Conservation (phyloP, 75 land plant species). For the Adiantum capillusveneris region DNA sequence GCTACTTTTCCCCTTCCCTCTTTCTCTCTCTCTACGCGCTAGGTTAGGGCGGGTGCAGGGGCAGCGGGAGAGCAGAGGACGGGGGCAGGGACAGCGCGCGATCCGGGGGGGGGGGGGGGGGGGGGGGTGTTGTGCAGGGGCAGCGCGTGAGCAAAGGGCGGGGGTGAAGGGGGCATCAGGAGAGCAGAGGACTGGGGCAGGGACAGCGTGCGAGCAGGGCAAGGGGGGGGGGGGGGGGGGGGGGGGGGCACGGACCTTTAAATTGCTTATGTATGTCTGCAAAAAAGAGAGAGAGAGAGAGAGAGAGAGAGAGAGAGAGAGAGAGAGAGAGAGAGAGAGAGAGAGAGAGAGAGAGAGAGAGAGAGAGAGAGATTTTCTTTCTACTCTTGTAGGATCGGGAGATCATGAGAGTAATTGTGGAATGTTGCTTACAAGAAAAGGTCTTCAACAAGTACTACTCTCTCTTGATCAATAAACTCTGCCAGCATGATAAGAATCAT, state of each 20-base stretch:
- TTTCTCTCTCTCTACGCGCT: no score
- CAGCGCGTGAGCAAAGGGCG: no score
- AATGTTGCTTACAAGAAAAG: slow-evolving; percentile 91
- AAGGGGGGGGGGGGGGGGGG: background rate
- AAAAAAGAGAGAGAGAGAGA: background rate
- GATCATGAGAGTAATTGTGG: slow-evolving; percentile 81
- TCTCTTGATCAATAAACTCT: slow-evolving; percentile 69
- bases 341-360: background rate
- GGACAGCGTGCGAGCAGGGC: background rate
- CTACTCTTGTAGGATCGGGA: slow-evolving; percentile 67
- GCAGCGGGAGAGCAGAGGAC: background rate
- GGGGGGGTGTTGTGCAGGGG: no score
- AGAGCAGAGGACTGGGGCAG: background rate
- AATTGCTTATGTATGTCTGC: background rate
- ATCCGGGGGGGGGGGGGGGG: background rate
- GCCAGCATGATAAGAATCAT: slow-evolving; percentile 90
- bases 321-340: background rate
- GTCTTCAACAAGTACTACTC: slow-evolving; percentile 84
- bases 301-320: background rate
- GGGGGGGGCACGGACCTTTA: no score
- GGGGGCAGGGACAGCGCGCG: background rate
- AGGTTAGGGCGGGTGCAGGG: background rate
- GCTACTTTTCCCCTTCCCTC: no score
- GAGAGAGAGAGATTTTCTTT: background rate
- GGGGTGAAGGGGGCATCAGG: background rate